Evolutionary conservation across 164 flowering plant species (phyloP).

Genomic region (Warburgia ugandensis): DNA sequence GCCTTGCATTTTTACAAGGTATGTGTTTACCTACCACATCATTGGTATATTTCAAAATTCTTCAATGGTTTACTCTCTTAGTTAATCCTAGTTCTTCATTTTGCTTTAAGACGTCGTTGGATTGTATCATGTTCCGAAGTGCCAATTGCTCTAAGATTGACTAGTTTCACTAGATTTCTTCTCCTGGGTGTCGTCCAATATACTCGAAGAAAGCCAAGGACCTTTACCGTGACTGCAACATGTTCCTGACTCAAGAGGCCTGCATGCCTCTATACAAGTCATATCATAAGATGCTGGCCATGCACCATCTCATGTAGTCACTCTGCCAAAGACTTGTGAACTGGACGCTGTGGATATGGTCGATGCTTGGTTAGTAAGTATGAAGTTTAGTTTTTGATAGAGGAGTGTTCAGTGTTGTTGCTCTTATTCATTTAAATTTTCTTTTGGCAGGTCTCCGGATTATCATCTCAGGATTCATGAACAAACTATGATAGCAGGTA

Average conservation of each 20-base stretch:
- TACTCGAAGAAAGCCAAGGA: slow-evolving; percentile 85
- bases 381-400: too few species aligned
- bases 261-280: slow-evolving; percentile 28
- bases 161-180: slow-evolving; percentile 80
- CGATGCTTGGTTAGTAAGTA: slow-evolving; percentile 31
- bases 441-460: slow-evolving; percentile 42
- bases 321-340: slow-evolving; percentile 62
- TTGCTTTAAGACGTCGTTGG: slow-evolving; percentile 15
- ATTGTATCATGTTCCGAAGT: slow-evolving; percentile 70
- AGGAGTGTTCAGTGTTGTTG: too few species aligned
- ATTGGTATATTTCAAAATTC: background rate
- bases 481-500: slow-evolving; percentile 79
- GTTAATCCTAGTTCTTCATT: too few species aligned
- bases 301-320: slow-evolving; percentile 64
- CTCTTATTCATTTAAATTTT: too few species aligned
- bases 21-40: too few species aligned
- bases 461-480: slow-evolving; percentile 49
- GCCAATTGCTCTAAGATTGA: slow-evolving; percentile 80
- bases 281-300: slow-evolving; percentile 57
- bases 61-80: background rate
- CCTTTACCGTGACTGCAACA: slow-evolving; percentile 56
- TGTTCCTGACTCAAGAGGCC: slow-evolving; percentile 23
- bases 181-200: slow-evolving; percentile 84
- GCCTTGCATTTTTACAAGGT: too few species aligned
- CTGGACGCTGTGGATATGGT: slow-evolving; percentile 64